Evolutionary conservation across 129 eudicot species (phyloP), one percentile per base, ranked within the genome.

Genomic region (Centella asiatica): DNA sequence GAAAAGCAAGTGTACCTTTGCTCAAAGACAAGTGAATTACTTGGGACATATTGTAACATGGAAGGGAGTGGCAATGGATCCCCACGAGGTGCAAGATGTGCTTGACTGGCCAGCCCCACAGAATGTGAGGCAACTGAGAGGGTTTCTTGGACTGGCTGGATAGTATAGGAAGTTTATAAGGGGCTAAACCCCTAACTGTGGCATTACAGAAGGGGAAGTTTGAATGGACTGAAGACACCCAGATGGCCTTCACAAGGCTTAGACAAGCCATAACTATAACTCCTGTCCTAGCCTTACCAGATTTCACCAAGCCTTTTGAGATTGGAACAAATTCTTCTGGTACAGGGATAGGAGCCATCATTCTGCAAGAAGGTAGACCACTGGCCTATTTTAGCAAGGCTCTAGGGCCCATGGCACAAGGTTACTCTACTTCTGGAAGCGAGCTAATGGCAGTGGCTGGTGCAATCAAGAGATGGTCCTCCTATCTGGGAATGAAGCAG

Each of bases 321-420:
- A n/a, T 66, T 5, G 29, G 51, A 51, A 65, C 60, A 0, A 48
- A 50, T 49, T 60, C 70, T 32, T 65, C 28, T 13, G 26, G 46
- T 9, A 32, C 4, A 3, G 70, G 60, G 20, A 29, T 65, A 24
- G 70, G 70, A 5, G 60, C 45, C 6, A 32, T 50, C 1, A 9
- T 50, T 0, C 8, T 53, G 45, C 61, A 50, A 19, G 18, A 31
- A 0, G 17, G 24, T 4, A n/a, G 28, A 6, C 71, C 52, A 1
- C 1, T 66, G 1, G 71, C 22, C 0, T 66, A 20, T 18, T 1
- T 46, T 46, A 46, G 51, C 19, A 46, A 46, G 19, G 5, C 51
- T 18, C 22, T 14, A 1, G 22, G 22, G 0, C 51, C 22, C 2
- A 18, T 15, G 19, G 14, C n/a, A 19, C 48, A 44, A 44, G 18